These are phyloP conservation scores for Saccharum officinarum DNA, from an alignment of 176 grass and related monocot species.

Conservation along the genomic window DNA sequence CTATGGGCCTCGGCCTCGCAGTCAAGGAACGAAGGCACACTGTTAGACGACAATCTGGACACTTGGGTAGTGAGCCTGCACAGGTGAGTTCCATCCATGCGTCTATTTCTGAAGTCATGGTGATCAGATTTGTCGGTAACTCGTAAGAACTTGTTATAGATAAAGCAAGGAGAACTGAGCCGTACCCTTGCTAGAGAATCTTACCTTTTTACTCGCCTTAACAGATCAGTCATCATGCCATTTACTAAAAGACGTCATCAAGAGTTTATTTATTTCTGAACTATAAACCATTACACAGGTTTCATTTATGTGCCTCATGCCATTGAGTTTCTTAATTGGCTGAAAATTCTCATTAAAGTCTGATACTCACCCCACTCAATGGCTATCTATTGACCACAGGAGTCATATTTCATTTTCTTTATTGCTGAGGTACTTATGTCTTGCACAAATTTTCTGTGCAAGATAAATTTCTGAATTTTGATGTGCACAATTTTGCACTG, in stretches of 20 bases:
- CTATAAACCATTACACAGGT: neutral
- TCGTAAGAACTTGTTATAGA: neutral
- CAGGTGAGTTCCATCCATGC: constrained; percentile 15
- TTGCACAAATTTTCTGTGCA: neutral
- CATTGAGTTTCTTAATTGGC: neutral
- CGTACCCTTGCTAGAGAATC: neutral
- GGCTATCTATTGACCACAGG: neutral
- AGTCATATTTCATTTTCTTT: neutral
- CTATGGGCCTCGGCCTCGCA: constrained; percentile 19
- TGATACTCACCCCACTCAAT: neutral
- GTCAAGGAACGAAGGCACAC: constrained; percentile 20
- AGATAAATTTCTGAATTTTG: neutral
- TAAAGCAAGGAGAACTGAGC: neutral
- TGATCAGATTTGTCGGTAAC: neutral
- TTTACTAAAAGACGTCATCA: neutral
- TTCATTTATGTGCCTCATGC: neutral
- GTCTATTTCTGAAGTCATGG: neutral
- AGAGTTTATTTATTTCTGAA: neutral
- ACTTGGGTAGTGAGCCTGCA: constrained; percentile 3
- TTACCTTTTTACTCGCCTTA: too few species aligned
- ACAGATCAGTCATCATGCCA: neutral
- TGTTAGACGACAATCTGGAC: constrained; percentile 12
- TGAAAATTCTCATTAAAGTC: neutral
- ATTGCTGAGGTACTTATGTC: neutral
- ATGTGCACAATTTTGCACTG: neutral